Base-by-base conservation (phyloP, 805 yeast genomes). In the Ogataea trehaloabstinens region DNA sequence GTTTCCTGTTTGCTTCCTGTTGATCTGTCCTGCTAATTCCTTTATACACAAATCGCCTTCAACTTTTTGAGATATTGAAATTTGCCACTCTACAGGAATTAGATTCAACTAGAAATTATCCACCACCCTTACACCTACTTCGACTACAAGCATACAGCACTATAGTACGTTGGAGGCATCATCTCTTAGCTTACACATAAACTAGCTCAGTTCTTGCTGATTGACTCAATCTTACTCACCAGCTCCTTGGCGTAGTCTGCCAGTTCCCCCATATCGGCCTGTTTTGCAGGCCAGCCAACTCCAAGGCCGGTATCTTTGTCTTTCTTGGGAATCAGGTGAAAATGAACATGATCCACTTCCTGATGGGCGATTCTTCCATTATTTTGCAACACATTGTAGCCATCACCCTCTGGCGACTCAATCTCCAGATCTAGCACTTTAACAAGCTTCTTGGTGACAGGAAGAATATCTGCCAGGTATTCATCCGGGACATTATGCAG, bases 321-420 rank as follows among this genome's bases (percentile, higher is more conserved):
- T 42, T 74, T 74, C 74, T 91, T 91, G 35, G 99, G 99, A 59
- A 91, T 91, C 62, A 91, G 78, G 63, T 91, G 99, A 76, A 93
- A 85, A 63, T 91, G 99, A 42, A 93, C 97, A 61, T 91, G 99
- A 51, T 85, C 93, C 41, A 93, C 98, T 40, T 75, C 83, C 68
- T 91, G 99, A 60, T 93, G 98, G 10, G 98, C 99, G 56, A 90
- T 81, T 59, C 86, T 68, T 35, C 98, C 98, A 53, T 91, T 93
- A 72, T 91, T 93, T 64, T 90, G 98, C 49, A 91, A 69, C 16
- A 91, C 61, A 59, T 91, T 91, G 73, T 91, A 91, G 31, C 95
- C 95, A 35, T 66, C 71, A 15, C 88, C 87, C 4, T 73, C 71
- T 12, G 77, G 73, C 27, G 85, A 77, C 43, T 82, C 83, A 32